Evolutionary conservation across 202 grass and related monocot species (phyloP).

Genomic region (Elaeis oleifera): DNA sequence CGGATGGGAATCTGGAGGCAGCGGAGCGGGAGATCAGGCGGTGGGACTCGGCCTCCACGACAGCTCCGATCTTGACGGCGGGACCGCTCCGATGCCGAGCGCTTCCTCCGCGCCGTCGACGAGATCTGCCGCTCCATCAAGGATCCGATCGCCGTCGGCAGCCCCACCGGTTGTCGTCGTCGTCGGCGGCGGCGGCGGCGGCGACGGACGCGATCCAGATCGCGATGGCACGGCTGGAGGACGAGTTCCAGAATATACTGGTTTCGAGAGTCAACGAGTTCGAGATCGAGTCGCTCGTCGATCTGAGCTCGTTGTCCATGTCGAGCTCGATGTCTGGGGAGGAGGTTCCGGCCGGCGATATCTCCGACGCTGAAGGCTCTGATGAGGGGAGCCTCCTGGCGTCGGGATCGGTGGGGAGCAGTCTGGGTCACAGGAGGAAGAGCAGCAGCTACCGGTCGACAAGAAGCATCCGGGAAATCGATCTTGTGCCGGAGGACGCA

Average conservation of each 20-base stretch:
- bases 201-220: conserved; percentile 38
- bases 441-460: conserved; percentile 14
- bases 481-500: conserved; percentile 14
- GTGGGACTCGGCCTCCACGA: conserved; percentile 37
- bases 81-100: conserved; percentile 56
- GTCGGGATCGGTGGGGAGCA: conserved; percentile 10
- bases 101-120: conserved; percentile 65
- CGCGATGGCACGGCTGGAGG: conserved; percentile 84
- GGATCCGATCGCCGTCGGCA: conserved; percentile 27
- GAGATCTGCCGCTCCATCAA: conserved; percentile 38
- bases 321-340: not conserved
- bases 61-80: conserved; percentile 37
- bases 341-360: conserved; percentile 5
- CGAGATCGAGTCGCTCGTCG: conserved; percentile 70
- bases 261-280: conserved; percentile 48
- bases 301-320: conserved; percentile 60
- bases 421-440: conserved; percentile 6
- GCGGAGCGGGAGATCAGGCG: conserved; percentile 75
- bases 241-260: conserved; percentile 81
- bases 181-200: not conserved
- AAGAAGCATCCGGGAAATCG: conserved; percentile 21
- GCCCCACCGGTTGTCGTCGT: conserved; percentile 32
- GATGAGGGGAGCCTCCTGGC: not conserved
- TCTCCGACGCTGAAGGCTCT: conserved; percentile 1
- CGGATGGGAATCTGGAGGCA: conserved; percentile 42